phyloP scores from a whole-genome alignment of 2,329 filamentous ascomycete species.

The Botryotinia globosa region DNA sequence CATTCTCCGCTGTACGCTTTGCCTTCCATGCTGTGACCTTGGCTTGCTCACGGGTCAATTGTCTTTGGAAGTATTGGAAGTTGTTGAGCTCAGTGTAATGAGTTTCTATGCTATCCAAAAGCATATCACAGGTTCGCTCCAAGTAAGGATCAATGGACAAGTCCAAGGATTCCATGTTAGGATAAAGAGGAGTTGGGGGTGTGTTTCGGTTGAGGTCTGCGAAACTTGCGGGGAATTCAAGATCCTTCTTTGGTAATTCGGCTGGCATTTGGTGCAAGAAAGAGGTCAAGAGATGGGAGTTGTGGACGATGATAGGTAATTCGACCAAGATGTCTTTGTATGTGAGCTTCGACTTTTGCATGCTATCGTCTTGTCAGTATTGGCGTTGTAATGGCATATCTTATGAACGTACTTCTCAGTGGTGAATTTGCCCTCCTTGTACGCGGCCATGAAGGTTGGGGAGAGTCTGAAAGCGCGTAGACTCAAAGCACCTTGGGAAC shows the following conservation, averaged over 20 bases:
- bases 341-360: slow-evolving; percentile 90
- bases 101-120: slow-evolving; percentile 93
- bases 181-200: slow-evolving; percentile 66
- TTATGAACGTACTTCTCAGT: slow-evolving; percentile 74
- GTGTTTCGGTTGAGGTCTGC: slow-evolving; percentile 70
- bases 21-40: slow-evolving; percentile 97
- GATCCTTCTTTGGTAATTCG: slow-evolving; percentile 60
- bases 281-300: slow-evolving; percentile 93
- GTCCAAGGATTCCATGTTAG: slow-evolving; percentile 82
- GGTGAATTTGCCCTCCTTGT: slow-evolving; percentile 95
- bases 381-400: neutral
- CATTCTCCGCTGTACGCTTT: slow-evolving; percentile 96
- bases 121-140: slow-evolving; percentile 95
- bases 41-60: slow-evolving; percentile 86
- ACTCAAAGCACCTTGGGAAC: slow-evolving; percentile 85
- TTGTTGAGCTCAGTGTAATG: slow-evolving; percentile 99
- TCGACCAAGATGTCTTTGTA: slow-evolving; percentile 94
- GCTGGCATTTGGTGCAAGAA: slow-evolving; percentile 89
- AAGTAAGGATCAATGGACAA: slow-evolving; percentile 96
- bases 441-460: slow-evolving; percentile 81
- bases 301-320: slow-evolving; percentile 85
- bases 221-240: slow-evolving; percentile 75
- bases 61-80: slow-evolving; percentile 95
- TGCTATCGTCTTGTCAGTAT: slow-evolving; percentile 48
- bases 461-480: slow-evolving; percentile 89